A percentile compares a stretch with the other conserved stretches of the same genome.
phyloP scores from a whole-genome alignment of 805 yeast species.

The Starmerella scarabaei region DNA sequence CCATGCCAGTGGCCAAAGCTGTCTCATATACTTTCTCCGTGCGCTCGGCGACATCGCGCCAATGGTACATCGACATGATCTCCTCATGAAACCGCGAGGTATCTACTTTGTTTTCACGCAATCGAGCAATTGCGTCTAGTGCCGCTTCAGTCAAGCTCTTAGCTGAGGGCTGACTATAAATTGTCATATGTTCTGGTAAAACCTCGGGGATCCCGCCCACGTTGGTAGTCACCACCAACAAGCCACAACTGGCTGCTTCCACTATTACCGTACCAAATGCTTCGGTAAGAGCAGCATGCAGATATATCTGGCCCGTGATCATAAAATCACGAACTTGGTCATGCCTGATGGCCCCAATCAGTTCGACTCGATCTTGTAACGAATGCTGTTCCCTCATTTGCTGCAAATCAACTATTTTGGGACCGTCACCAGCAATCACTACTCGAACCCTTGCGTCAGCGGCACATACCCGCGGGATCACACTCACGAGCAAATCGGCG shows the following conservation, averaged over 20 bases:
- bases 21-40: conserved; percentile 68
- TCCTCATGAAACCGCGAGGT: conserved; percentile 67
- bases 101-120: conserved; percentile 48
- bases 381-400: conserved; percentile 85
- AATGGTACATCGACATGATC: conserved; percentile 71
- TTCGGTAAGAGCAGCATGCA: conserved; percentile 89
- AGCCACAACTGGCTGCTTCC: conserved; percentile 94
- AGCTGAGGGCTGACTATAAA: conserved; percentile 79
- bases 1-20: conserved; percentile 18
- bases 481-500: conserved; percentile 70
- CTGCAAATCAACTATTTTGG: conserved; percentile 81
- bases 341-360: conserved; percentile 79
- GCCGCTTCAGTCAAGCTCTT: conserved; percentile 65
- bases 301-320: conserved; percentile 84
- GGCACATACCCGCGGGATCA: conserved; percentile 71
- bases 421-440: conserved; percentile 93
- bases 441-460: conserved; percentile 54
- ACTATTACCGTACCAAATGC: conserved; percentile 96
- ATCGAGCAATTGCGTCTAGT: conserved; percentile 48
- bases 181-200: conserved; percentile 82
- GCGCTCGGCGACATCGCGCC: conserved; percentile 78
- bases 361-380: conserved; percentile 73
- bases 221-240: conserved; percentile 81
- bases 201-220: conserved; percentile 99
- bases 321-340: conserved; percentile 87